phyloP scores from a whole-genome alignment of 768 basidiomycete genomes.

The Pleurotus cornucopiae region DNA sequence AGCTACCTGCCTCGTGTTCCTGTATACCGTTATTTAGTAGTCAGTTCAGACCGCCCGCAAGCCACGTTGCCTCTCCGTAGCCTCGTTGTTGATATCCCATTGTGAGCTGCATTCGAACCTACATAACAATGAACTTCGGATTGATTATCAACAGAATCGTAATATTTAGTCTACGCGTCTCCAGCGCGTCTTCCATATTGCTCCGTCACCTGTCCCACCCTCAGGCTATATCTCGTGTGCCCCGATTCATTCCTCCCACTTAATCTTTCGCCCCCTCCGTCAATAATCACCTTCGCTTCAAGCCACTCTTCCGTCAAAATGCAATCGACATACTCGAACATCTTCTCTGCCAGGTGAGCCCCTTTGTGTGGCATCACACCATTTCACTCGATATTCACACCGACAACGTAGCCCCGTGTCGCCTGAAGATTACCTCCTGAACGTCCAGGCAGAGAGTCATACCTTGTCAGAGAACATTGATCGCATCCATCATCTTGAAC shows the following conservation, averaged over 20 bases:
- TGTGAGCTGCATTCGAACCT: not conserved
- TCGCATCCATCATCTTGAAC: conserved; percentile 25
- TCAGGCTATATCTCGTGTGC: not conserved
- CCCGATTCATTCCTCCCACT: not conserved
- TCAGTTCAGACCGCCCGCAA: not conserved
- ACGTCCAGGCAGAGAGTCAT: not conserved
- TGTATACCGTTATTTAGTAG: conserved; percentile 1
- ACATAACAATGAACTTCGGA: not conserved
- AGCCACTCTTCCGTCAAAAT: not conserved
- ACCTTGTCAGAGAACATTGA: conserved; percentile 16
- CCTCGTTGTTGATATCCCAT: conserved; percentile 3
- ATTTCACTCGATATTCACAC: not conserved
- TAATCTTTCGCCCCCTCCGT: not conserved
- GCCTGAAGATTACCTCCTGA: not conserved
- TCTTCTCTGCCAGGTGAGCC: not conserved
- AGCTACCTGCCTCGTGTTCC: not conserved
- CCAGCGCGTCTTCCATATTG: conserved; percentile 1
- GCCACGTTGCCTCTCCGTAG: conserved; percentile 5
- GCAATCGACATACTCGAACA: not conserved
- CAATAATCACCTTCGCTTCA: not conserved
- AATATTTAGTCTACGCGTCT: conserved; percentile 1
- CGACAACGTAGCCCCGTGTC: not conserved
- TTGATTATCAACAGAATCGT: conserved; percentile 6
- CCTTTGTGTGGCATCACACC: not conserved
- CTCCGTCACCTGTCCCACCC: conserved; percentile 3